Base-by-base conservation (phyloP, 1,284 basidiomycete genomes). In the Hypsizygus ulmarius region DNA sequence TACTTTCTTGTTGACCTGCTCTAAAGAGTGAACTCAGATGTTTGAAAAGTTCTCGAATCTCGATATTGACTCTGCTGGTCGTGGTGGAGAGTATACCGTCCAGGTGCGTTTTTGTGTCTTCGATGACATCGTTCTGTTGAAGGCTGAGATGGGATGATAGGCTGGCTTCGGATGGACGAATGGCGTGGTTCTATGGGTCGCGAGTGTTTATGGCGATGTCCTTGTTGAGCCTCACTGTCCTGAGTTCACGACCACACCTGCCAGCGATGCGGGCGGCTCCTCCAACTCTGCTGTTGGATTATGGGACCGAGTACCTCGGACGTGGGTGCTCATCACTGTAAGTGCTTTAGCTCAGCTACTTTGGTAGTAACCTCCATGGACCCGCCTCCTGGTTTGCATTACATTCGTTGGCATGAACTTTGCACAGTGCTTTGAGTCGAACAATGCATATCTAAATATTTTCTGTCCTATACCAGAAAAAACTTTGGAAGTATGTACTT, bases 121-220 rank as follows among this genome's bases (percentile, higher is more conserved):
- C 7, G 16, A 3, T 29, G 25, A 41, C 14, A 2, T 28, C 12
- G 9, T 14, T 41, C 2, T 15, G 33, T 10, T 27, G 1, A 4
- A 49, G 37, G 12, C 16, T 28, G 18, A 21, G 14, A 35, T 36
- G 9, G 52, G 27, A 42, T 42, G 35, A 25, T 55, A 82, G 74
- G 83, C 80, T 10, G 88, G 87, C 12, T 90, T 91, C 61, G 90
- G 92, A n/a, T 95, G 92, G 92, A 93, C 91, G 21, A 94, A 94
- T 63, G 92, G 90, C 28, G 89, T 88, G 9, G 65, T 81, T 46
- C 77, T 93, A 34, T 92, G 87, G 85, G 68, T 85, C 6, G 84
- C 87, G 4, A 82, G 79, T 50, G 77, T 75, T 40, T 93, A 87
- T 59, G 90, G 90, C 0, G 51, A 75, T 3, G 67, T 82, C 30